Evolutionary conservation across 2,329 filamentous ascomycete genomes (phyloP).

Genomic region (Diaporthe australafricana): DNA sequence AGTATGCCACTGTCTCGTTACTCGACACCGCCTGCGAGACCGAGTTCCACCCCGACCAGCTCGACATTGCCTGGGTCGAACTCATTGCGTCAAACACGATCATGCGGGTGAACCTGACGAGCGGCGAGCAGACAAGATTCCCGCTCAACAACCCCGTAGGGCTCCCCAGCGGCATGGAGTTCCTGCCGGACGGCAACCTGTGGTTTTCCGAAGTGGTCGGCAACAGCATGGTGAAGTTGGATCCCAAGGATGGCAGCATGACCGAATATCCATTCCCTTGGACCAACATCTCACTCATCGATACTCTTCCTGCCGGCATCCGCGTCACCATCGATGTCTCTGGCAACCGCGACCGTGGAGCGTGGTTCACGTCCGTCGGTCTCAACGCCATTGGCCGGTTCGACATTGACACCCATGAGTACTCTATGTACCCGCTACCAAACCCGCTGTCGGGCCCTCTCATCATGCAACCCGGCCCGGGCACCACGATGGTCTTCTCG

Average conservation of each 20-base stretch:
- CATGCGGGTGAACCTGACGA: conserved; percentile 18
- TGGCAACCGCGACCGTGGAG: conserved; percentile 7
- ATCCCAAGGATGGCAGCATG: conserved; percentile 21
- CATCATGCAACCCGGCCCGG: conserved; percentile 1
- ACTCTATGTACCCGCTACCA: background rate
- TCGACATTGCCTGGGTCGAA: conserved; percentile 8
- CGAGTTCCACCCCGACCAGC: conserved; percentile 11
- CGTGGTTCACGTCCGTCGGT: conserved; percentile 21
- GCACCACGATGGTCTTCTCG: conserved; percentile 22
- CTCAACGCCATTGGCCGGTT: conserved; percentile 15
- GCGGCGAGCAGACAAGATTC: conserved; percentile 16
- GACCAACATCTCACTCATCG: conserved; percentile 9
- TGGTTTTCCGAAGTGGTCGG: conserved; percentile 19
- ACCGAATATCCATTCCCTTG: conserved; percentile 22
- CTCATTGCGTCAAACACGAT: conserved; percentile 23
- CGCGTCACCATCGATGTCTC: conserved; percentile 17
- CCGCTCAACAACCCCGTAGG: conserved; percentile 9
- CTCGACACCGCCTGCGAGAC: conserved; percentile 22
- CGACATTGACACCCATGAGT: conserved; percentile 10
- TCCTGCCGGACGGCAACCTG: conserved; percentile 18
- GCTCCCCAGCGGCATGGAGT: conserved; percentile 22
- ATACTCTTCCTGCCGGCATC: conserved; percentile 11
- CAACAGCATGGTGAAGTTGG: conserved; percentile 22
- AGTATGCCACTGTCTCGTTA: conserved; percentile 7
- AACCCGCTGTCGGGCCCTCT: conserved; percentile 18